Evolutionary conservation across 2,329 filamentous ascomycete species (phyloP), one percentile per base, ranked within the genome.

Genomic region (Cytospora paraplurivora): DNA sequence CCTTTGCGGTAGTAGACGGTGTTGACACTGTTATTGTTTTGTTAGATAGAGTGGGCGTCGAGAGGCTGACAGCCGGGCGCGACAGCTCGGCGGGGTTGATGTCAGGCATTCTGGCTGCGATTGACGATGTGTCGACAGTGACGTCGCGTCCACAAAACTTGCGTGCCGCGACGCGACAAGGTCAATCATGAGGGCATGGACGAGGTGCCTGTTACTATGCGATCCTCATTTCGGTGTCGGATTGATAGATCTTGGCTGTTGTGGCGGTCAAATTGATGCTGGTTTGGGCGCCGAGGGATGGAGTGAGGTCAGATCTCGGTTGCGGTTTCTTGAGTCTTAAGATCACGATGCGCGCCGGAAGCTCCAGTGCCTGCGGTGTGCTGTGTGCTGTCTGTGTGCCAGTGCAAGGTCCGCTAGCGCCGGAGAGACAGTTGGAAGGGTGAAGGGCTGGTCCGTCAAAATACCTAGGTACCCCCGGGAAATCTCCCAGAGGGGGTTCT

Each of bases 61-160:
- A 80, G 62, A 87, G 79, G 74, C 77, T 82, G 73, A 82, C 74
- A 55, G 85, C 77, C 66, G 85, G 83, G 71, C 86, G 85, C 80
- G 85, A 88, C 71, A 89, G 76, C 68, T 87, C 86, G 78, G 87
- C 85, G 72, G 87, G 87, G 79, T 89, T 87, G 77, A 89, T 89
- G 77, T 89, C 87, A 71, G 86, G 86, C 86, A 89, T 89, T 68
- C 68, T 73, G 71, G 67, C 56, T 71, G 64, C 38, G 41, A 21
- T 50, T 52, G 58, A 61, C 34, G 58, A 37, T 56, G 32, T 49
- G 59, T 68, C 67, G 66, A 51, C 21, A 62, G 51, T 63, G 66
- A 67, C 53, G 60, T 47, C 44, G 44, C 44, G 44, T 47, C 44
- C 44, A 47, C 44, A 11, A 47, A 47, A 47, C n/a, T 19, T 47